A percentile compares a stretch with the other conserved stretches of the same genome.
Evolutionary conservation across 2,329 filamentous ascomycete genomes (phyloP).

Genomic region (Elsinoe necatrix): DNA sequence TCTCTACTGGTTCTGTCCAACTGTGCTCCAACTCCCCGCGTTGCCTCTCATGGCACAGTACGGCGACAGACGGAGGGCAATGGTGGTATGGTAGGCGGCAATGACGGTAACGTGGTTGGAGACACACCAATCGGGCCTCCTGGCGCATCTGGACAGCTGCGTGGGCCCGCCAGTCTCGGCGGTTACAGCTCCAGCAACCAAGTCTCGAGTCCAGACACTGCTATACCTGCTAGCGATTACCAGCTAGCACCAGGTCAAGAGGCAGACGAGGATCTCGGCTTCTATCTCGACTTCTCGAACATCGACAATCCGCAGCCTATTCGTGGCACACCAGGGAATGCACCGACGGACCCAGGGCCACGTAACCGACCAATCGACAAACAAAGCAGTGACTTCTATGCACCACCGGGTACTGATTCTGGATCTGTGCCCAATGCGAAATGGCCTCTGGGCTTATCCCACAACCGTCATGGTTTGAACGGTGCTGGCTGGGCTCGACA

Average conservation of each 20-base stretch:
- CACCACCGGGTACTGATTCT: slow-evolving; percentile 33
- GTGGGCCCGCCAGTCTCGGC: slow-evolving; percentile 27
- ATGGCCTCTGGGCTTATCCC: slow-evolving; percentile 36
- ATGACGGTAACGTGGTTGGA: slow-evolving; percentile 15
- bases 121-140: slow-evolving; percentile 25
- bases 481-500: slow-evolving; percentile 36
- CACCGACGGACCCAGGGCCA: slow-evolving; percentile 34
- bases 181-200: slow-evolving; percentile 30
- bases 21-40: slow-evolving; percentile 9
- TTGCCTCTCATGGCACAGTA: not conserved
- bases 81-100: not conserved
- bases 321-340: slow-evolving; percentile 27
- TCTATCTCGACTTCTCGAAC: slow-evolving; percentile 32
- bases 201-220: slow-evolving; percentile 26
- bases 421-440: slow-evolving; percentile 34
- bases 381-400: slow-evolving; percentile 34
- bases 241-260: slow-evolving; percentile 32
- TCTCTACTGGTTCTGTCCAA: slow-evolving; percentile 11
- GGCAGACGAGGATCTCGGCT: slow-evolving; percentile 30
- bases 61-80: slow-evolving; percentile 3
- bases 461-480: slow-evolving; percentile 34
- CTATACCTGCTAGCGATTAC: slow-evolving; percentile 30
- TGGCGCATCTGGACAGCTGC: slow-evolving; percentile 30
- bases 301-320: slow-evolving; percentile 37
- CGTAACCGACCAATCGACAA: slow-evolving; percentile 31